A percentile compares a stretch with the other conserved stretches of the same genome.
These are phyloP conservation scores for Penicillium riverlandense DNA, from an alignment of 495 filamentous ascomycete genomes.

Conservation along the genomic window DNA sequence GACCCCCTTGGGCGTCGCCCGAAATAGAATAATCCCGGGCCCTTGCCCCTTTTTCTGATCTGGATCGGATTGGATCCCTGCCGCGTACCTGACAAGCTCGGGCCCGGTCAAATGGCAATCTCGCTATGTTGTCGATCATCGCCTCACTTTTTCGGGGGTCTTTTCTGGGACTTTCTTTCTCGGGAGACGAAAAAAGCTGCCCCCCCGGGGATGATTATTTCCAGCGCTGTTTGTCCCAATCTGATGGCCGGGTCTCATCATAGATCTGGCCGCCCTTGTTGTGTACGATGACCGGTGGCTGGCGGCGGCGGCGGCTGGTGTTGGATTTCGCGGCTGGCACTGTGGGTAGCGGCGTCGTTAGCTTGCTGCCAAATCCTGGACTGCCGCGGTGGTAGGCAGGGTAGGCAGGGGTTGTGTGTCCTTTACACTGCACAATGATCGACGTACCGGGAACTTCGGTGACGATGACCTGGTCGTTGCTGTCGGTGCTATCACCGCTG, in stretches of 20 bases:
- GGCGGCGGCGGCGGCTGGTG: slow-evolving; percentile 20
- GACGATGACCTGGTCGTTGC: slow-evolving; percentile 27
- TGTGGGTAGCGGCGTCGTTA: background rate
- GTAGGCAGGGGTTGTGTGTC: too few relatives aligned
- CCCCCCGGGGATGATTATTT: slow-evolving; percentile 22
- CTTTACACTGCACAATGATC: too few relatives aligned
- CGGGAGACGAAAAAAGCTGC: background rate
- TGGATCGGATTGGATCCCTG: too few relatives aligned
- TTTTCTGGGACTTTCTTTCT: background rate
- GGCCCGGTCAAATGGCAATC: background rate
- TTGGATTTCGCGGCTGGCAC: slow-evolving; percentile 19
- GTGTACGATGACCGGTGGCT: slow-evolving; percentile 35
- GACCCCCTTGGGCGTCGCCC: too few relatives aligned
- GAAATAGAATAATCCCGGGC: too few relatives aligned
- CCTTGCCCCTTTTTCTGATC: too few relatives aligned
- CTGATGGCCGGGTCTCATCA: slow-evolving; percentile 40
- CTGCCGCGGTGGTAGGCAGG: too few relatives aligned
- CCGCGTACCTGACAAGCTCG: too few relatives aligned
- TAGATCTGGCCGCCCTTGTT: slow-evolving; percentile 41
- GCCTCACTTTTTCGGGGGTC: slow-evolving; percentile 15
- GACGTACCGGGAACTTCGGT: slow-evolving; percentile 33
- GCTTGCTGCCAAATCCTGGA: too few relatives aligned
- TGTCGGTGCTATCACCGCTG: slow-evolving; percentile 11
- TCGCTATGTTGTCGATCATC: slow-evolving; percentile 8
- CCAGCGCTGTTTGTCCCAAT: slow-evolving; percentile 46